Percentiles rank a stretch among this genome's conserved stretches.
Conservation (phyloP, 202 grass and related monocot genomes). For the Saccharum hybrid region DNA sequence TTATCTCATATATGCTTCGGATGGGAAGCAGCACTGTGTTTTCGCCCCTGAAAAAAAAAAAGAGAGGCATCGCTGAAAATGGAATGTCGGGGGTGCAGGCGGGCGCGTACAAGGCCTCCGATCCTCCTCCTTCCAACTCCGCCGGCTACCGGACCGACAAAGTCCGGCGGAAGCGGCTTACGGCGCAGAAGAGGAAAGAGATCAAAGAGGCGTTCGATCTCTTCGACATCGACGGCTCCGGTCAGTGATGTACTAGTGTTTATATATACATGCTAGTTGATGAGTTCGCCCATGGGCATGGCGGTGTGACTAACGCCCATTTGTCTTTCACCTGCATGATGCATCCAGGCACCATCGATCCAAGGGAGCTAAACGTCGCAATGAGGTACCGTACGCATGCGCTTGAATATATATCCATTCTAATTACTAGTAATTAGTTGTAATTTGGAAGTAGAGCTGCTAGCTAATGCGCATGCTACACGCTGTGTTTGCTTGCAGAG, state of each 20-base stretch:
- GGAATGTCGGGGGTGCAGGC: slow-evolving; percentile 30
- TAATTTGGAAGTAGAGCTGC: not conserved
- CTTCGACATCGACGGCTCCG: slow-evolving; percentile 83
- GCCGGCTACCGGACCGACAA: slow-evolving; percentile 46
- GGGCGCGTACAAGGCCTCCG: slow-evolving; percentile 33
- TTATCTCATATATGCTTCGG: not conserved
- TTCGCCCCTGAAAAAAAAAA: not conserved
- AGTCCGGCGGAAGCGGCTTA: slow-evolving; percentile 43
- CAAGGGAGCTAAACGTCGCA: slow-evolving; percentile 68
- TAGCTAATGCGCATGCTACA: not conserved
- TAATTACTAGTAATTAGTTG: not conserved
- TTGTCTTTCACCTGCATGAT: slow-evolving; percentile 21
- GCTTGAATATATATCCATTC: not conserved
- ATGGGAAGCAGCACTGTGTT: not conserved
- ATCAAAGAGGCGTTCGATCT: slow-evolving; percentile 85
- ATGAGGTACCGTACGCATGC: slow-evolving; percentile 57
- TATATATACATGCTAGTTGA: not conserved
- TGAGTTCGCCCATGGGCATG: not conserved
- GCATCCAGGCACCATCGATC: slow-evolving; percentile 67
- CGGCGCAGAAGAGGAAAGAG: slow-evolving; percentile 68
- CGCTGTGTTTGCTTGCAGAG: slow-evolving; percentile 45
- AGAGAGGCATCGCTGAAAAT: not conserved
- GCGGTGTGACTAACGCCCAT: no score
- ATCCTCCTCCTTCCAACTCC: not conserved
- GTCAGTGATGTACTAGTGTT: slow-evolving; percentile 5